phyloP scores from a whole-genome alignment of 371 early-diverging fungal genomes.

The Mortierella sp. region DNA sequence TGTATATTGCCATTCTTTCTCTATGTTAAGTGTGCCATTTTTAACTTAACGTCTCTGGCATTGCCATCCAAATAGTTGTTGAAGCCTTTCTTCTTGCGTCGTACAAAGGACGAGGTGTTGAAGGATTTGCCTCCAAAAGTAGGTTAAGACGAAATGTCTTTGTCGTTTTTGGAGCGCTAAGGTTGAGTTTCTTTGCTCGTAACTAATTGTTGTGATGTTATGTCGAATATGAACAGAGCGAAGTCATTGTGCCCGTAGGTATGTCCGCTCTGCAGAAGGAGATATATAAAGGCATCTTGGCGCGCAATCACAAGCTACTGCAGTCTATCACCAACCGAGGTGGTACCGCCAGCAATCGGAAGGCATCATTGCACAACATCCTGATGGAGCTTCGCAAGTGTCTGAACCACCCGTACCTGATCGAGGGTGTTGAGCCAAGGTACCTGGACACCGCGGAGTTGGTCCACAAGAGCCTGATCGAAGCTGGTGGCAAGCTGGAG shows the following conservation, averaged over 20 bases:
- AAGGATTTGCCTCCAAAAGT: conserved; percentile 91
- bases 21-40: no score
- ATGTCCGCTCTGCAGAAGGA: conserved; percentile 84
- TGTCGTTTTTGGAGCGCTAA: no score
- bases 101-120: conserved; percentile 90
- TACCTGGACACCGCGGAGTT: conserved; percentile 70
- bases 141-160: neutral
- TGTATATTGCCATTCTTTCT: no score
- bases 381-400: conserved; percentile 89
- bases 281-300: conserved; percentile 82
- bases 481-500: conserved; percentile 92
- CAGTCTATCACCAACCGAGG: conserved; percentile 57
- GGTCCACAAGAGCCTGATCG: conserved; percentile 81
- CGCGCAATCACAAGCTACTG: conserved; percentile 62
- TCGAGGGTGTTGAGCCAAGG: conserved; percentile 88
- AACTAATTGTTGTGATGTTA: no score
- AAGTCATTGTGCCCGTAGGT: conserved; percentile 85
- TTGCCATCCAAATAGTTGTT: conserved; percentile 59
- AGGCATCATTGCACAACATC: conserved; percentile 52
- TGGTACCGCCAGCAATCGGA: conserved; percentile 38
- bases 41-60: no score
- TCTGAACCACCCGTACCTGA: conserved; percentile 89
- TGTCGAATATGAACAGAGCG: conserved; percentile 59
- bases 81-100: conserved; percentile 90
- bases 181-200: no score